phyloP scores from a whole-genome alignment of 2,329 filamentous ascomycete genomes.

The Xylaria sp. region DNA sequence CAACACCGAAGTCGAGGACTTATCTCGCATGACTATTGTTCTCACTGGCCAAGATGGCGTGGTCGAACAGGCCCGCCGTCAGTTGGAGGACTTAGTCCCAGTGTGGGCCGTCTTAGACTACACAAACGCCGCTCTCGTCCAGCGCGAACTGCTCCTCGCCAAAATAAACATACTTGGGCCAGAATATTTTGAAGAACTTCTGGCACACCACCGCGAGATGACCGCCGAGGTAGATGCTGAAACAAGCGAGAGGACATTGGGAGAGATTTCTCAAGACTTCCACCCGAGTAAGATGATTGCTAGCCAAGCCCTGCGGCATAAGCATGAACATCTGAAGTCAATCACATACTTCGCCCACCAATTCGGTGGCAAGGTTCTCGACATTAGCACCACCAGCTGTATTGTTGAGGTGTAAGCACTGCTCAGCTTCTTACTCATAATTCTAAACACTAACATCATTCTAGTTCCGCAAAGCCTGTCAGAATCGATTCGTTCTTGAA shows the following conservation, averaged over 20 bases:
- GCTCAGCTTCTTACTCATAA: not conserved
- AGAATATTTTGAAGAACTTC: conserved; percentile 97
- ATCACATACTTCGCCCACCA: conserved; percentile 98
- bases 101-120: conserved; percentile 99
- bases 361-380: conserved; percentile 95
- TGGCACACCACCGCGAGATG: conserved; percentile 95
- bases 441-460: conserved; percentile 40
- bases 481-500: conserved; percentile 99
- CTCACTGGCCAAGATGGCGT: conserved; percentile 95
- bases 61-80: conserved; percentile 93
- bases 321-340: conserved; percentile 95
- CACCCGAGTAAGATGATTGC: conserved; percentile 88
- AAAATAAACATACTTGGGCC: conserved; percentile 97
- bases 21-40: conserved; percentile 99
- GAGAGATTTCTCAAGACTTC: conserved; percentile 73
- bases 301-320: conserved; percentile 91
- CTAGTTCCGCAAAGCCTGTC: conserved; percentile 86
- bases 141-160: conserved; percentile 92
- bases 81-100: conserved; percentile 95
- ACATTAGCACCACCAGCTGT: conserved; percentile 98
- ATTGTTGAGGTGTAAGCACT: conserved; percentile 91
- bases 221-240: conserved; percentile 62
- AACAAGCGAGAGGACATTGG: conserved; percentile 55
- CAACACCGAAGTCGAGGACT: conserved; percentile 95
- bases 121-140: conserved; percentile 89